Conservation (phyloP, 495 filamentous ascomycete genomes). For the Umbilicaria muhlenbergii region DNA sequence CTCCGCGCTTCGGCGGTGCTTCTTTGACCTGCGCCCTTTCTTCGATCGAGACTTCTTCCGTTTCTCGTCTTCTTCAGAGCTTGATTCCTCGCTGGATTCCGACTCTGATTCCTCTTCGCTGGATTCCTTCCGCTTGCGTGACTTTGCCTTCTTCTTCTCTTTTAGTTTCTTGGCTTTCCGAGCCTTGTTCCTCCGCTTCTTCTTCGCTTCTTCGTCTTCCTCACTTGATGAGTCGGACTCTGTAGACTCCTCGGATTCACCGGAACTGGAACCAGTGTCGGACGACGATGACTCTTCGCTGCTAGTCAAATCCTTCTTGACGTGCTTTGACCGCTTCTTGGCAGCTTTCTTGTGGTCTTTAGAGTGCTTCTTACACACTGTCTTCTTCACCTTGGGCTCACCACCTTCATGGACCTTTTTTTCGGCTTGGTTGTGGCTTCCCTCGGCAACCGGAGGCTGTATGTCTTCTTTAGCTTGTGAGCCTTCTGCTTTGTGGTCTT, state of each 20-base stretch:
- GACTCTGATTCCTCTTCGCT: slow-evolving; percentile 22
- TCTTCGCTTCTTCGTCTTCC: slow-evolving; percentile 17
- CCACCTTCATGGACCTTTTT: neutral
- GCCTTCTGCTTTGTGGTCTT: slow-evolving; percentile 2
- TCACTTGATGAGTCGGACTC: slow-evolving; percentile 21
- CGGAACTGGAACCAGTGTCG: slow-evolving; percentile 2
- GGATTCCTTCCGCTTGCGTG: slow-evolving; percentile 18
- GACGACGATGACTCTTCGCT: slow-evolving; percentile 16
- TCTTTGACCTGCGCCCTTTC: slow-evolving; percentile 11
- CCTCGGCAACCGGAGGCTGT: slow-evolving; percentile 2
- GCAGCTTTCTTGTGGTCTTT: slow-evolving; percentile 11
- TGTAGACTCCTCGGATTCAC: slow-evolving; percentile 15
- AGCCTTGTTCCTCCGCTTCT: slow-evolving; percentile 30
- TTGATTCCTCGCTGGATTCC: slow-evolving; percentile 22
- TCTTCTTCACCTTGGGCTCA: slow-evolving; percentile 12
- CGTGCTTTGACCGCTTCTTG: slow-evolving; percentile 18
- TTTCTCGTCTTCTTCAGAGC: slow-evolving; percentile 13
- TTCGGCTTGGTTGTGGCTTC: neutral
- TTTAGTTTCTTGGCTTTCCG: slow-evolving; percentile 30
- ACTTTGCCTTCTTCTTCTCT: slow-evolving; percentile 28
- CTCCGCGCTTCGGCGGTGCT: slow-evolving; percentile 14
- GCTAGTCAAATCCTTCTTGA: slow-evolving; percentile 12
- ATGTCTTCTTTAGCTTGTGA: neutral
- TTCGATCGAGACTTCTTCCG: slow-evolving; percentile 22
- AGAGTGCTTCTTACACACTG: slow-evolving; percentile 25